phyloP scores from a whole-genome alignment of 225 moss, liverwort and hornwort species.

The Pleurozium schreberi region DNA sequence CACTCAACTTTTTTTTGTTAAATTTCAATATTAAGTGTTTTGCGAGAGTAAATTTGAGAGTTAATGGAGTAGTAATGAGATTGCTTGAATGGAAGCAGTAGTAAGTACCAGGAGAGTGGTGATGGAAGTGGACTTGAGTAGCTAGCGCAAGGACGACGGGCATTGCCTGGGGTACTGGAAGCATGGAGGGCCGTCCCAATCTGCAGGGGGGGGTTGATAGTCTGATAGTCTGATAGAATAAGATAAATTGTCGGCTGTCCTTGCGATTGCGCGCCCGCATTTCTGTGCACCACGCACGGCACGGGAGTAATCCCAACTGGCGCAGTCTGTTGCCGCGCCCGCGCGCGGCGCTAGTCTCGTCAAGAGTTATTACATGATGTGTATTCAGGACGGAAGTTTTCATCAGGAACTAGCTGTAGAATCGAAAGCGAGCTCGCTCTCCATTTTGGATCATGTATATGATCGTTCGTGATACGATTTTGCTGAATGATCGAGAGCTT shows the following conservation, averaged over 20 bases:
- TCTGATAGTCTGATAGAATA: not conserved
- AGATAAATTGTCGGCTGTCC: not conserved
- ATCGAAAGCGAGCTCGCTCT: not conserved
- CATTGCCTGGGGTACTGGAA: not conserved
- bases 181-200: not conserved
- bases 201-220: not conserved
- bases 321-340: not conserved
- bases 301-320: not conserved
- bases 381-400: too few relatives aligned
- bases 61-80: not conserved
- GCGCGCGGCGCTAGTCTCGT: not conserved
- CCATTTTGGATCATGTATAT: not conserved
- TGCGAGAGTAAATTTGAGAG: not conserved
- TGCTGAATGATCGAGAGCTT: too few relatives aligned
- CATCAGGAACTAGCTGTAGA: not conserved
- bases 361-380: not conserved
- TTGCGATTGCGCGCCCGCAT: not conserved
- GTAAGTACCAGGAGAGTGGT: not conserved
- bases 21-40: not conserved
- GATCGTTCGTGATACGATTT: not conserved
- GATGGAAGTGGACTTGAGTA: not conserved
- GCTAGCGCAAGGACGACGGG: not conserved
- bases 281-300: not conserved
- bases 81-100: not conserved
- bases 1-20: not conserved